Evolutionary conservation across 768 basidiomycete genomes (phyloP), one percentile per base, ranked within the genome.

Genomic region (Lentinula boryana): DNA sequence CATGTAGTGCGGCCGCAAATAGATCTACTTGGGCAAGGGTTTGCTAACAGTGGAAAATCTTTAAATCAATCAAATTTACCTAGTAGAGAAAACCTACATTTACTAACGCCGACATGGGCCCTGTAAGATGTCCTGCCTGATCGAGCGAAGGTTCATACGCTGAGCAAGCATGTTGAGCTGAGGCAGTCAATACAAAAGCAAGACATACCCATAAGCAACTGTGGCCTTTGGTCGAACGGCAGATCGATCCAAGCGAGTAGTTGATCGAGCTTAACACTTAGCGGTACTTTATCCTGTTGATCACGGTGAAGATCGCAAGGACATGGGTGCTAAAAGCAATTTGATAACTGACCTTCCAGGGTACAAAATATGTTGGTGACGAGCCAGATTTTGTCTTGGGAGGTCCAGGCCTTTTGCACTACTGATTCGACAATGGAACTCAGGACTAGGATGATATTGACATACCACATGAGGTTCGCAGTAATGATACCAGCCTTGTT

Each of bases 401-500:
- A 33, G 94, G 94, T 12, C 94, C 94, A 8, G 91, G 91, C 92
- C 91, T 92, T 92, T 51, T 51, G 21, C 23, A 59, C 35, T 50
- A 38, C 7, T 32, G 21, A 35, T 27, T 27, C 5, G 38, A 31
- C 18, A 15, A 15, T 43, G 40, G 9, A 15, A 32, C 4, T 2
- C 13, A 57, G 16, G 23, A 9, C 31, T 46, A 13, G 41, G 23
- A 54, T 41, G 33, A 36, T 8, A 21, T n/a, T 12, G 31, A 77
- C 86, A 59, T 56, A 92, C 93, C 94, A 97, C 94, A 97, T 97
- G 48, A 94, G 78, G 66, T 95, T 94, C 0, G 92, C 94, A 4
- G 90, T 89, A 38, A 83, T 76, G 10, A 93, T 70, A 0, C 88
- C 88, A 4, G 87, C 85, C 61, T 84, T 87, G 61, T 77, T 81